Evolutionary conservation across 1,284 basidiomycete genomes (phyloP).

Genomic region (Austroboletus novae-zelandiae): DNA sequence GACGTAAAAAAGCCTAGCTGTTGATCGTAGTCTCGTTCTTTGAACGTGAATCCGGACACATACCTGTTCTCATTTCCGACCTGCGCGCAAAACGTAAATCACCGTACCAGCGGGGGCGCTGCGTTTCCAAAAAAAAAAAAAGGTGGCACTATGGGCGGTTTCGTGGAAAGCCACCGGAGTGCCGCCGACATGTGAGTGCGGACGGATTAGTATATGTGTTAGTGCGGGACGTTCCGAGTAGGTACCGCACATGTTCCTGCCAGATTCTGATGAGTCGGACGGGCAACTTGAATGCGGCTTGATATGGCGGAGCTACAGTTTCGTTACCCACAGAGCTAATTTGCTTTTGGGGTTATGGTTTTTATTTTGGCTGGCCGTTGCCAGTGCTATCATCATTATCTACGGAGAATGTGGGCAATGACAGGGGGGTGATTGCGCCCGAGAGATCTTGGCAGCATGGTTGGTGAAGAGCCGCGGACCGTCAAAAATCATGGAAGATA

Average conservation of each 20-base stretch:
- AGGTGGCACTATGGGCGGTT: too few species aligned
- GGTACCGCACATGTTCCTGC: background rate
- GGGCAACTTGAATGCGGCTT: background rate
- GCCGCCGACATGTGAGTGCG: background rate
- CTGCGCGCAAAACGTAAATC: conserved; percentile 19
- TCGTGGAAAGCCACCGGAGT: background rate
- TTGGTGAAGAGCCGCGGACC: background rate
- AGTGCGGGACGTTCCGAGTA: background rate
- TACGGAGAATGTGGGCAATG: background rate
- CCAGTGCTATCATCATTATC: background rate
- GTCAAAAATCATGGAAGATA: background rate
- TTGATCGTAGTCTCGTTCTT: background rate
- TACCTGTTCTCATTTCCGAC: background rate
- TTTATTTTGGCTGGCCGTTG: background rate
- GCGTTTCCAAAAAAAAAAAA: background rate
- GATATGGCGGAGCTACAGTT: background rate
- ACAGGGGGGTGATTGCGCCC: background rate
- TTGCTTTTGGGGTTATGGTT: background rate
- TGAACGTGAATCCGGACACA: background rate
- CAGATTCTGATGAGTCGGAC: background rate
- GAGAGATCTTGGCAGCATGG: background rate
- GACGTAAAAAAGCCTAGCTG: background rate
- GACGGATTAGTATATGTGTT: background rate
- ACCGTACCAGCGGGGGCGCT: background rate
- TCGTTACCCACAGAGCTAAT: background rate